Evolutionary conservation across 2,329 filamentous ascomycete species (phyloP).

Genomic region (Hypomyces rosellus): DNA sequence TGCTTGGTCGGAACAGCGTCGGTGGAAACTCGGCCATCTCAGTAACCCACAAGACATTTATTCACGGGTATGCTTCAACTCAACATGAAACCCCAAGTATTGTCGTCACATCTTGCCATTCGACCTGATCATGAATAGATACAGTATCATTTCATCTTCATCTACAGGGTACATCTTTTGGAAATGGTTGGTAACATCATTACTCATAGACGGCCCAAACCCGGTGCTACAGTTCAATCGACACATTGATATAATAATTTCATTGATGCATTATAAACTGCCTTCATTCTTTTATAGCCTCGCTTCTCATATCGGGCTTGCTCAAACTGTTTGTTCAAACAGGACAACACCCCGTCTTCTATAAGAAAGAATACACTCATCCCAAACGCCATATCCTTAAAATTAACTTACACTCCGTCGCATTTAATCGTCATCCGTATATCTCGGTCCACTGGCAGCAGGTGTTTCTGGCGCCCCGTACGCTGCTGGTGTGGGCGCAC

Average conservation of each 20-base stretch:
- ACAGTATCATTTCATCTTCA: too few species aligned
- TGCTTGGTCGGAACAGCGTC: conserved; percentile 7
- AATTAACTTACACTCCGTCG: neutral
- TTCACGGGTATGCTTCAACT: too few species aligned
- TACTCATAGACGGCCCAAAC: neutral
- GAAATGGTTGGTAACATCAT: too few species aligned
- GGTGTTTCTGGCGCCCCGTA: conserved; percentile 54
- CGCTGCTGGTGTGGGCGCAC: conserved; percentile 60
- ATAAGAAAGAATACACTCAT: conserved; percentile 3
- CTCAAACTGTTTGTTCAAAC: conserved; percentile 1
- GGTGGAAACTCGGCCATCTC: neutral
- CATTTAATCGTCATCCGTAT: conserved; percentile 44
- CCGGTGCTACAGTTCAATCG: neutral
- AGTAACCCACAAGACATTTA: too few species aligned
- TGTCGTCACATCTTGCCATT: too few species aligned
- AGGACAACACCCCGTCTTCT: neutral
- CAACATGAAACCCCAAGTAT: too few species aligned
- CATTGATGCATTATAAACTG: conserved; percentile 2
- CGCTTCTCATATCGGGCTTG: neutral
- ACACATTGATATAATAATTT: neutral
- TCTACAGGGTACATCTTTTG: too few species aligned
- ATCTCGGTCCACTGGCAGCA: conserved; percentile 51
- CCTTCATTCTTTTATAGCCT: conserved; percentile 1
- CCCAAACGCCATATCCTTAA: neutral
- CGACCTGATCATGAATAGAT: too few species aligned